Conservation (phyloP, 768 basidiomycete genomes). For the Leccinum boreale region DNA sequence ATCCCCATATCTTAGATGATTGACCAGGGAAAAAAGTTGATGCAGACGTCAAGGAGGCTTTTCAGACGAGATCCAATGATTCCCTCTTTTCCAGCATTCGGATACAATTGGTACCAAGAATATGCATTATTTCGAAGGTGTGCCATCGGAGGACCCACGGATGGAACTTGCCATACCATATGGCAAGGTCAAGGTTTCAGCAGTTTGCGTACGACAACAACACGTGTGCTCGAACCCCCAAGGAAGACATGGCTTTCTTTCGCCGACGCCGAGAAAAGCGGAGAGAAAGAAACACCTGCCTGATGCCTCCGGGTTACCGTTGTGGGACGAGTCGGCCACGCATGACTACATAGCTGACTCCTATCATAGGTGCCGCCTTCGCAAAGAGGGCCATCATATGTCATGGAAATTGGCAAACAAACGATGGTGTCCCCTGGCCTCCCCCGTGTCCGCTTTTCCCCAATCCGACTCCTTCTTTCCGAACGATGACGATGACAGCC, state of each 20-base stretch:
- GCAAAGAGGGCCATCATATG: neutral
- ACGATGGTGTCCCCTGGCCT: neutral
- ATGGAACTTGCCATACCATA: neutral
- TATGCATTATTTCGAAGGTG: neutral
- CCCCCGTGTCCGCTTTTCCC: neutral
- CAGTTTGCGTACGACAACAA: neutral
- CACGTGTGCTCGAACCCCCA: constrained; percentile 3
- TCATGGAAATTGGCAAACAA: neutral
- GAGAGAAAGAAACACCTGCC: neutral
- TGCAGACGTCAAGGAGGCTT: neutral
- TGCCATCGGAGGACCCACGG: neutral
- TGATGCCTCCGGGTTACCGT: neutral
- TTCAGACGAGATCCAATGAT: neutral
- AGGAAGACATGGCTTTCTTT: constrained; percentile 3
- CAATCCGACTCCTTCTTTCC: neutral
- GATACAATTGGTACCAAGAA: neutral
- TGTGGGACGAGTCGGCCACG: neutral
- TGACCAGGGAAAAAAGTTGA: neutral
- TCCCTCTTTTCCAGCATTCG: neutral
- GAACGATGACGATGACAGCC: neutral
- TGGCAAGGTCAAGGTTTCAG: neutral
- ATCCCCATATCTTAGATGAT: neutral
- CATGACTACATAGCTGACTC: neutral
- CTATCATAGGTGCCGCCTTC: neutral
- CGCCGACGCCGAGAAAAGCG: neutral